Evolutionary conservation across 495 filamentous ascomycete genomes (phyloP).

Genomic region (Glutinoglossum americanum): DNA sequence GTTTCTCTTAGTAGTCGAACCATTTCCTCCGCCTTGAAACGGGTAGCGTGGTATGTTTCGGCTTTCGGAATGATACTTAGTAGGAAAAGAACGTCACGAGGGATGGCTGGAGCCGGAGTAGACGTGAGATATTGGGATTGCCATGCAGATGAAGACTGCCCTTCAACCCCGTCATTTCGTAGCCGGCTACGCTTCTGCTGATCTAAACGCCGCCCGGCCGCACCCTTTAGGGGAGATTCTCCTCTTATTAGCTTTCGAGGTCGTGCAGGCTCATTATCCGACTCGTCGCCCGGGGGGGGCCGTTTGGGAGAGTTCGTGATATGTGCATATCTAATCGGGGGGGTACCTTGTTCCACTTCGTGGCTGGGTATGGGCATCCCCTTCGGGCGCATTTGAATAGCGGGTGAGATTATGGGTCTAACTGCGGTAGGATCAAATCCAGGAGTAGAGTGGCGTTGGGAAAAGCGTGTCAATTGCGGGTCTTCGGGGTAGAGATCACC

Average conservation of each 20-base stretch:
- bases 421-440: conserved; percentile 56
- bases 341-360: conserved; percentile 31
- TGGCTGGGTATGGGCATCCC: conserved; percentile 4
- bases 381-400: conserved; percentile 50
- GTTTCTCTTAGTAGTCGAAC: conserved; percentile 50
- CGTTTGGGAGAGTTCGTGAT: conserved; percentile 58
- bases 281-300: conserved; percentile 43
- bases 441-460: conserved; percentile 44
- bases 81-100: conserved; percentile 62
- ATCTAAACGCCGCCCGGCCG: conserved; percentile 60
- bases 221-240: conserved; percentile 72
- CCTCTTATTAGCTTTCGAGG: conserved; percentile 66
- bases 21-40: conserved; percentile 48
- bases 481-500: conserved; percentile 77
- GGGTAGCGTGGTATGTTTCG: conserved; percentile 40
- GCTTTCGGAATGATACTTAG: conserved; percentile 64
- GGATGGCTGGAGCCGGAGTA: conserved; percentile 32
- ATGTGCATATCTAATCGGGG: conserved; percentile 27
- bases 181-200: conserved; percentile 42
- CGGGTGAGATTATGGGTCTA: conserved; percentile 63
- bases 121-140: conserved; percentile 8
- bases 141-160: conserved; percentile 5
- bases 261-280: conserved; percentile 39
- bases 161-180: conserved; percentile 7
- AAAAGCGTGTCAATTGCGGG: conserved; percentile 50